A percentile compares a stretch with the other conserved stretches of the same genome.
phyloP scores from a whole-genome alignment of 208 protist genomes.

The Leishmania major region DNA sequence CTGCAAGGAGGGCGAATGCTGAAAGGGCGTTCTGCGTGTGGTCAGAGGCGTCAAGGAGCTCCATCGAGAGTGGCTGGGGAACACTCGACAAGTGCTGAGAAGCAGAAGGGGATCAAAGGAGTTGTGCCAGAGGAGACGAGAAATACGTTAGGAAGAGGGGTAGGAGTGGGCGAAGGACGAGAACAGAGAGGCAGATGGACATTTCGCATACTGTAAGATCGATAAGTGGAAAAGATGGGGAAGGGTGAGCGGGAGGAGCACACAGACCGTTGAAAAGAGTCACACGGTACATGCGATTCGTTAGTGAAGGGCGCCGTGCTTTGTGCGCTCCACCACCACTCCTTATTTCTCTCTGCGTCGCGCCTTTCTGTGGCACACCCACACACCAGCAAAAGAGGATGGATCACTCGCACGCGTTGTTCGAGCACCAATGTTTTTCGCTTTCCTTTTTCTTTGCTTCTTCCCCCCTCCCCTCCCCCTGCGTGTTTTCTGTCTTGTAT shows the following conservation, averaged over 20 bases:
- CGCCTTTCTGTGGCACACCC: not conserved
- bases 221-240: not conserved
- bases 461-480: not conserved
- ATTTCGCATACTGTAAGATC: not conserved
- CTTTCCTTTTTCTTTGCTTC: not conserved
- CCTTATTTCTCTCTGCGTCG: not conserved
- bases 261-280: not conserved
- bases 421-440: not conserved
- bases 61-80: not conserved
- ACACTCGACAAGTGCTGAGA: not conserved
- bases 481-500: not conserved
- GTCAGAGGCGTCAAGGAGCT: not conserved
- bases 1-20: not conserved
- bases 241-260: not conserved
- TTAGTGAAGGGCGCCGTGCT: not conserved
- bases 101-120: not conserved
- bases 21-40: no score
- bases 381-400: not conserved
- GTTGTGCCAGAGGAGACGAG: not conserved
- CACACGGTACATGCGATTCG: not conserved
- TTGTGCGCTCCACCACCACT: not conserved
- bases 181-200: not conserved
- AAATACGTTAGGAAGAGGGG: not conserved
- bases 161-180: not conserved
- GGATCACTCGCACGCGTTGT: not conserved